A percentile compares a stretch with the other conserved stretches of the same genome.
Evolutionary conservation across 1,284 basidiomycete genomes (phyloP).

Genomic region (Prillingera fragicola): DNA sequence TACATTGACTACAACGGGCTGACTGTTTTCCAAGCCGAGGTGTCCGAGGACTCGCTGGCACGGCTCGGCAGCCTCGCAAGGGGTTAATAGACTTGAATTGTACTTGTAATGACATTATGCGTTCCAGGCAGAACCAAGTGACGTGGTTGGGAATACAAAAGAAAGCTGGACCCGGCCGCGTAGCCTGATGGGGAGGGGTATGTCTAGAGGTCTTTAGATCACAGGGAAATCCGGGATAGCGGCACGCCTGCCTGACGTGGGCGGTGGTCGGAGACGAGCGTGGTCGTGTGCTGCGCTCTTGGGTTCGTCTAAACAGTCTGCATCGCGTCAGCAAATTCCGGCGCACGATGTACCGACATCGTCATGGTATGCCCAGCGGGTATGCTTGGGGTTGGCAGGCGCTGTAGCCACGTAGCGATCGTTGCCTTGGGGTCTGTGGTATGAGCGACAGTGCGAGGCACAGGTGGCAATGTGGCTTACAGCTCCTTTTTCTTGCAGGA

Average conservation of each 20-base stretch:
- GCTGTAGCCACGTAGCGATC: slow-evolving; percentile 43
- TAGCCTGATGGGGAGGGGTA: no score
- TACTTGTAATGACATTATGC: slow-evolving; percentile 10
- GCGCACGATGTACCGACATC: slow-evolving; percentile 45
- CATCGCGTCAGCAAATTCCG: no score
- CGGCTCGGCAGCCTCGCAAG: slow-evolving; percentile 35
- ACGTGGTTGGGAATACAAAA: no score
- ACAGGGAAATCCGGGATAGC: no score
- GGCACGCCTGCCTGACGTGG: no score
- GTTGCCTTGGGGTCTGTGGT: slow-evolving; percentile 42
- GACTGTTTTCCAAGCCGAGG: slow-evolving; percentile 31
- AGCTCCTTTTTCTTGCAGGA: slow-evolving; percentile 45
- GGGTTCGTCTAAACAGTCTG: no score
- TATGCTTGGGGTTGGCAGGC: slow-evolving; percentile 44
- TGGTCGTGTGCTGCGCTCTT: no score
- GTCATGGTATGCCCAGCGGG: slow-evolving; percentile 45
- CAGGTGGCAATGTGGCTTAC: slow-evolving; percentile 20
- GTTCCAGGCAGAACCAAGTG: not conserved
- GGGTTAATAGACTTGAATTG: slow-evolving; percentile 7
- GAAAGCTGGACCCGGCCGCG: no score
- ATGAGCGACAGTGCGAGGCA: slow-evolving; percentile 1
- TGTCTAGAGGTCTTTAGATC: no score
- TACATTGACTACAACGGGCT: no score
- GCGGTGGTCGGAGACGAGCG: no score
- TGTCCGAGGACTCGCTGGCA: slow-evolving; percentile 44